Conservation (phyloP, 805 yeast species). For the Wickerhamiella domercqiae region DNA sequence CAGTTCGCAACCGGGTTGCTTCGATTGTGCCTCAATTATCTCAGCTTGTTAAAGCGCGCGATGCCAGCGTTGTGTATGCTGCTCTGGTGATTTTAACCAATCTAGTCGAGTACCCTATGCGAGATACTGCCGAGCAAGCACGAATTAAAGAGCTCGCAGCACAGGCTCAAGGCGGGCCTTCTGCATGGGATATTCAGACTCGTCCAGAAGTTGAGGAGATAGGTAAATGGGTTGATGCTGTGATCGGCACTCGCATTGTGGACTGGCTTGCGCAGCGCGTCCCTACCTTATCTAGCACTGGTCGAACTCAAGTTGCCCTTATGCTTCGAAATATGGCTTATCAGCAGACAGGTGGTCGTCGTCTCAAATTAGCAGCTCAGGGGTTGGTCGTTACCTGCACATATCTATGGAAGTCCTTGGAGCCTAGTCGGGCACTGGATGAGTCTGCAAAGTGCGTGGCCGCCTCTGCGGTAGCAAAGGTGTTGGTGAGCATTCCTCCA, state of each 20-base stretch:
- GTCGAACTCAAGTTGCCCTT: constrained; percentile 18
- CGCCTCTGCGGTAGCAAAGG: constrained; percentile 21
- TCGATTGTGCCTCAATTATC: constrained; percentile 11
- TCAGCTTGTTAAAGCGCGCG: constrained; percentile 10
- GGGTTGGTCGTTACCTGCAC: constrained; percentile 24
- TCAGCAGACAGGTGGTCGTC: constrained; percentile 15
- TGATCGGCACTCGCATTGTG: constrained; percentile 19
- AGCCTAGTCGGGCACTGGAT: constrained; percentile 12
- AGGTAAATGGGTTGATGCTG: constrained; percentile 14
- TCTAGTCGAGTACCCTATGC: constrained; percentile 22
- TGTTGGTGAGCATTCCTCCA: constrained; percentile 25
- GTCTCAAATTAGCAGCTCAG: constrained; percentile 21
- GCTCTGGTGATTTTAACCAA: constrained; percentile 21
- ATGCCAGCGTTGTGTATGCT: constrained; percentile 22
- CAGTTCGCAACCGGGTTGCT: constrained; percentile 20
- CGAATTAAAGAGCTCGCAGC: constrained; percentile 14
- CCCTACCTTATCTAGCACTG: constrained; percentile 14
- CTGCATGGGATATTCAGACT: constrained; percentile 11
- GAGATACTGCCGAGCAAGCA: constrained; percentile 20
- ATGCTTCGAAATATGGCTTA: constrained; percentile 22
- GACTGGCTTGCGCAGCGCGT: constrained; percentile 14
- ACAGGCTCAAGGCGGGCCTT: constrained; percentile 20
- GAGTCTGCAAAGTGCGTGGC: constrained; percentile 9
- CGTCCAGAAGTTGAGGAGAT: constrained; percentile 12
- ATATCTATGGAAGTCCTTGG: constrained; percentile 18